Evolutionary conservation across 129 eudicot species (phyloP).

Genomic region (Escallonia rubra): DNA sequence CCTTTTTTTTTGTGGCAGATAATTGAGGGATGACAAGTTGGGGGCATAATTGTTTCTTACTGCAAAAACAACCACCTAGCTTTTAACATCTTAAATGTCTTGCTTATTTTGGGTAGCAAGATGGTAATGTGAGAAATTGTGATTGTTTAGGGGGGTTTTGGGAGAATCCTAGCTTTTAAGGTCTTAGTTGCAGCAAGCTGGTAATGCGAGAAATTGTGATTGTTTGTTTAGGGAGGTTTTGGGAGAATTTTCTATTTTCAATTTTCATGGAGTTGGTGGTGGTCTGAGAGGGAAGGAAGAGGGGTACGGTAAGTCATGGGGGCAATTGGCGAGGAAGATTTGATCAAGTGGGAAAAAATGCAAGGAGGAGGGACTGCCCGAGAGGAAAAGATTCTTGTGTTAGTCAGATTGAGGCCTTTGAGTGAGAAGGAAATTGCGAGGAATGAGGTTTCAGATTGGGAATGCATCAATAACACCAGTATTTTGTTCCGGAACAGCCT

Average conservation of each 20-base stretch:
- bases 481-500: slow-evolving; percentile 17
- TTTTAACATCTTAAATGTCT: slow-evolving; percentile 34
- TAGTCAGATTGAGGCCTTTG: slow-evolving; percentile 95
- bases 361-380: slow-evolving; percentile 52
- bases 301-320: slow-evolving; percentile 47
- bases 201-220: slow-evolving; percentile 1
- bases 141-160: background rate
- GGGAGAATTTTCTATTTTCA: background rate
- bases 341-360: slow-evolving; percentile 74
- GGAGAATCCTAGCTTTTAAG: background rate
- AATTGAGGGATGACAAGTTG: slow-evolving; percentile 25
- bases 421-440: slow-evolving; percentile 76
- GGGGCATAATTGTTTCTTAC: slow-evolving; percentile 21
- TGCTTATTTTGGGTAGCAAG: slow-evolving; percentile 32
- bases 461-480: slow-evolving; percentile 16
- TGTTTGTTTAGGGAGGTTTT: background rate
- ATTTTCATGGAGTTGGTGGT: background rate
- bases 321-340: slow-evolving; percentile 77
- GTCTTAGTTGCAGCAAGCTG: slow-evolving; percentile 11
- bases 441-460: slow-evolving; percentile 72
- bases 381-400: slow-evolving; percentile 91
- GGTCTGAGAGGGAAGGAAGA: slow-evolving; percentile 11
- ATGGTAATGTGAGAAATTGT: slow-evolving; percentile 8
- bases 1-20: slow-evolving; percentile 33
- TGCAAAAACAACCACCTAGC: slow-evolving; percentile 31